Evolutionary conservation across 306 rosid genomes (phyloP).

Genomic region (Gastrolobium villosum): DNA sequence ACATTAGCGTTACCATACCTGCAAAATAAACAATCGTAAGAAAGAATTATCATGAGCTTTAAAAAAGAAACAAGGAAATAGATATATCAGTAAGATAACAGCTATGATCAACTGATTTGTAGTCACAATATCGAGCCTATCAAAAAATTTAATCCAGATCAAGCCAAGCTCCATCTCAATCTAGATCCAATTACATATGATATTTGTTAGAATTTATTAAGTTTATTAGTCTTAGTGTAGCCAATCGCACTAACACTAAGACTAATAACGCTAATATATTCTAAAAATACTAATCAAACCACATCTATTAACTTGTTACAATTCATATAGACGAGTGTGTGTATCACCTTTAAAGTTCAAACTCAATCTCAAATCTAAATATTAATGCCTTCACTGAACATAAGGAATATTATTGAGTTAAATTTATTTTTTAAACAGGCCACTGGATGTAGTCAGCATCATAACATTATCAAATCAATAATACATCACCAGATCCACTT

Average conservation of each 20-base stretch:
- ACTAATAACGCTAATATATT: background rate
- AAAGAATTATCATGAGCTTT: constrained; percentile 30
- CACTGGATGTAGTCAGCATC: background rate
- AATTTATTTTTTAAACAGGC: background rate
- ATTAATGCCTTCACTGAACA: background rate
- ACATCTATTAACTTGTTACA: background rate
- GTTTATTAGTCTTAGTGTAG: background rate
- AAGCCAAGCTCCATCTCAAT: constrained; percentile 9
- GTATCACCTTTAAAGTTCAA: background rate
- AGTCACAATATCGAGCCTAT: background rate
- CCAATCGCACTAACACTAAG: background rate
- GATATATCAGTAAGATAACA: background rate
- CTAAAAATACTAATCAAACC: constrained; percentile 1
- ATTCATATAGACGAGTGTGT: background rate
- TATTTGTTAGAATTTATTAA: background rate
- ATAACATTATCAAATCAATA: constrained; percentile 3
- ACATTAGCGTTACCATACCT: constrained; percentile 91
- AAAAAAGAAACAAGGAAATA: constrained; percentile 21
- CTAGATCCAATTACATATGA: background rate
- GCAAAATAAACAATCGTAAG: constrained; percentile 44
- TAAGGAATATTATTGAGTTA: background rate
- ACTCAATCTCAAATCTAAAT: constrained; percentile 29
- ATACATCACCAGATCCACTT: constrained; percentile 1
- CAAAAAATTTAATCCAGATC: constrained; percentile 4
- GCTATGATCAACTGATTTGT: background rate